These are phyloP conservation scores for Encephalitozoon romaleae DNA, from an alignment of 371 early-diverging fungal genomes.

Conservation along the genomic window DNA sequence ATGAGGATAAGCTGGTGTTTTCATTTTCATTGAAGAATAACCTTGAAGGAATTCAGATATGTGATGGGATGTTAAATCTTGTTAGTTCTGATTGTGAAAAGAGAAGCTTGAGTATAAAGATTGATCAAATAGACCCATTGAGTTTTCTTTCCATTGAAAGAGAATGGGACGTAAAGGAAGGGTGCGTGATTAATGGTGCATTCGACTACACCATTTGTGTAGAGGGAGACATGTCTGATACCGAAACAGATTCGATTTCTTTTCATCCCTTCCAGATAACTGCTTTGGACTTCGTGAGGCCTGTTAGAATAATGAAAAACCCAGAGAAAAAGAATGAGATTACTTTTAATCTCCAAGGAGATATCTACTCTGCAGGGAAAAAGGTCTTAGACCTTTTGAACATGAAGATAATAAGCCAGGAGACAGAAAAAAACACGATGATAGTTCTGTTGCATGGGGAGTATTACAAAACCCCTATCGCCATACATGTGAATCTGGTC, in stretches of 20 bases:
- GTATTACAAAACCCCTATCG: constrained; percentile 3
- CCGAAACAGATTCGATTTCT: constrained; percentile 36
- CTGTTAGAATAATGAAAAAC: neutral
- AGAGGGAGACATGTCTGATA: constrained; percentile 36
- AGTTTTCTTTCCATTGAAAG: neutral
- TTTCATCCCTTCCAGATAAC: constrained; percentile 41
- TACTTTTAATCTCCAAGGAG: constrained; percentile 1
- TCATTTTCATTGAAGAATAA: constrained; percentile 34
- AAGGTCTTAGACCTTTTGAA: constrained; percentile 32
- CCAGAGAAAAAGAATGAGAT: neutral
- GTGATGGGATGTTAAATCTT: constrained; percentile 22
- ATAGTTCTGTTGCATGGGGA: neutral
- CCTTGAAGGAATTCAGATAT: constrained; percentile 21
- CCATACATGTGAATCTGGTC: constrained; percentile 3
- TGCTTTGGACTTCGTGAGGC: constrained; percentile 42
- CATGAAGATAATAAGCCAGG: constrained; percentile 24
- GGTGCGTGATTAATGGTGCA: constrained; percentile 30
- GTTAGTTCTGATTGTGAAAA: neutral
- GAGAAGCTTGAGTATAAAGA: neutral
- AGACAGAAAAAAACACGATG: neutral
- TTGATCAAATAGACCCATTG: neutral
- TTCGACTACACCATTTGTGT: constrained; percentile 42
- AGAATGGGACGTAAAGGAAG: constrained; percentile 11
- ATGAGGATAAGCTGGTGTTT: constrained; percentile 7
- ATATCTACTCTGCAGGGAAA: constrained; percentile 8